phyloP scores from a whole-genome alignment of 805 yeast species.

The Jamesozyma piceae region DNA sequence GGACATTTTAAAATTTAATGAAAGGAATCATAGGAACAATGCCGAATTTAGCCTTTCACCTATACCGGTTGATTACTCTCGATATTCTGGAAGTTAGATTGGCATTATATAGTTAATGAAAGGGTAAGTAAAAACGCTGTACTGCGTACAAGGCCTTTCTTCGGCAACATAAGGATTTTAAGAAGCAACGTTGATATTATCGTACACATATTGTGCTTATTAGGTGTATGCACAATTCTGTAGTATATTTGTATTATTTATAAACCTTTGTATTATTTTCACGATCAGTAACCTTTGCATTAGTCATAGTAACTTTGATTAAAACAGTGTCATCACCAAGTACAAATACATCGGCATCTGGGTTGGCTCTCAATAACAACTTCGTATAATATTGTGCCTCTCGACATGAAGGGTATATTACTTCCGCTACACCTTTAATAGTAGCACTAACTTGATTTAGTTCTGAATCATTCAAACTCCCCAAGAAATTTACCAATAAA shows the following conservation, averaged over 20 bases:
- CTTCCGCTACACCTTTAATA: conserved; percentile 58
- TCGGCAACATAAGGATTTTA: too few relatives aligned
- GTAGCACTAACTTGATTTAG: conserved; percentile 73
- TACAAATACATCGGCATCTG: conserved; percentile 61
- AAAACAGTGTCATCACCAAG: conserved; percentile 56
- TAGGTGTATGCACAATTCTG: too few relatives aligned
- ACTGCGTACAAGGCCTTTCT: too few relatives aligned
- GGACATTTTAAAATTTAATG: neutral
- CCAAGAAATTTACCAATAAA: conserved; percentile 2
- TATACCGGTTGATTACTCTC: conserved; percentile 25
- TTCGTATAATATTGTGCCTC: conserved; percentile 53
- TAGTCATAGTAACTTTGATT: conserved; percentile 52
- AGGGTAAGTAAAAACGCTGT: too few relatives aligned
- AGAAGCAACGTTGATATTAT: too few relatives aligned
- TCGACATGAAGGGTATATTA: conserved; percentile 39
- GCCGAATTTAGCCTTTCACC: conserved; percentile 17
- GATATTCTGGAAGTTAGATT: conserved; percentile 11
- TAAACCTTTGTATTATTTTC: conserved; percentile 42
- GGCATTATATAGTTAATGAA: too few relatives aligned
- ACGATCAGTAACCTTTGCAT: conserved; percentile 69
- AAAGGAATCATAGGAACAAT: neutral
- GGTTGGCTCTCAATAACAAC: conserved; percentile 50
- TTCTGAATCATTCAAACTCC: conserved; percentile 63
- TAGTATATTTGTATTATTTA: conserved; percentile 9
- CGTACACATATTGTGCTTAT: too few relatives aligned